A percentile compares a stretch with the other conserved stretches of the same genome.
phyloP scores from a whole-genome alignment of 2,329 filamentous ascomycete species.

The Helicocarpus griseus region DNA sequence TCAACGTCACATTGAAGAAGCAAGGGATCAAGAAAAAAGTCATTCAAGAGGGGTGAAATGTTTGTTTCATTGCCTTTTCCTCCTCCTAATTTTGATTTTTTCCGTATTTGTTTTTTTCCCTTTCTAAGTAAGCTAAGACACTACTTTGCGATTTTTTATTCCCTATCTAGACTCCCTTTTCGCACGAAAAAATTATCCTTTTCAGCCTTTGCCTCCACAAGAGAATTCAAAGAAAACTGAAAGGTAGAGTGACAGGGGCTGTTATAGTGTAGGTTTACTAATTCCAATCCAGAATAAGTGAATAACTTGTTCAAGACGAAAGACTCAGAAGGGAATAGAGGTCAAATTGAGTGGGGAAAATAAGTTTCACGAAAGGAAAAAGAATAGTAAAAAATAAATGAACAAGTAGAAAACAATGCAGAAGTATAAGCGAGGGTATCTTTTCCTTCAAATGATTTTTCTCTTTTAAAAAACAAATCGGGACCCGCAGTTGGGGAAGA shows the following conservation, averaged over 20 bases:
- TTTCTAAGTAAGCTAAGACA: too few relatives aligned
- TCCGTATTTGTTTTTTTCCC: too few relatives aligned
- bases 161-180: too few relatives aligned
- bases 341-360: too few relatives aligned
- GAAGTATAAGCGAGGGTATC: slow-evolving; percentile 4
- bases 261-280: background rate
- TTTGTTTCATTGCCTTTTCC: too few relatives aligned
- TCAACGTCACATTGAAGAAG: too few relatives aligned
- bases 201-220: background rate
- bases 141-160: too few relatives aligned
- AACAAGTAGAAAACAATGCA: background rate
- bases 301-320: background rate
- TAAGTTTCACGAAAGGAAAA: background rate
- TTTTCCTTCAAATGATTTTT: slow-evolving; percentile 6
- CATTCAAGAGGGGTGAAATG: too few relatives aligned
- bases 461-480: background rate
- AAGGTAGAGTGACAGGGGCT: slow-evolving; percentile 3
- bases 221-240: slow-evolving; percentile 1
- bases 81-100: too few relatives aligned
- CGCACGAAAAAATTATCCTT: too few relatives aligned
- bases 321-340: background rate
- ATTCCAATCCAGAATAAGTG: background rate
- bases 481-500: background rate
- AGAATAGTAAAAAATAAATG: background rate
- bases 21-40: too few relatives aligned